Base-by-base conservation (phyloP, 305 asterid genomes). In the Ilex paraguariensis region DNA sequence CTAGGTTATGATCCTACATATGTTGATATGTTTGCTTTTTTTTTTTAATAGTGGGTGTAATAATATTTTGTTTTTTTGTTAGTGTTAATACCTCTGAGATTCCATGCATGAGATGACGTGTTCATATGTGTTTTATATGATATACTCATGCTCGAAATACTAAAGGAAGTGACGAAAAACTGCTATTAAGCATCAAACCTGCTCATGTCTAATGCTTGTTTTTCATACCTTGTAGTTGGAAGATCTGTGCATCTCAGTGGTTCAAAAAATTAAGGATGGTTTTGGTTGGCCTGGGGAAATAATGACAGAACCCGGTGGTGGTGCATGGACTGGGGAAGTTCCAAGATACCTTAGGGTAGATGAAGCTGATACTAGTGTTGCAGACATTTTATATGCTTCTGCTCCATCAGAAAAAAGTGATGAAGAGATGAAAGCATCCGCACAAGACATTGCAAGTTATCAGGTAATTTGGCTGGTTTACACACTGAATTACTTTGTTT, bases 371-470 rank as follows among this genome's bases (percentile, higher is more conserved):
- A 62, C 79, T 58, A 69, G 57, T 56, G 56, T 13, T 58, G 62
- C 49, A 31, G 77, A 66, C 68, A 56, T 62, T 64, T 75, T 77
- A 62, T 70, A 84, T 77, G 51, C 71, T 66, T 63, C 72, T 52
- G 45, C 63, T 39, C 64, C 69, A 54, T 62, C 75, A 30, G 75
- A 33, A 69, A 75, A 77, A 72, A 77, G 72, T 66, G 77, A 75
- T 31, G 89, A 82, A 75, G 91, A 81, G 32, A 80, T 69, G 56
- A 81, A 81, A 70, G 78, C 64, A 61, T 75, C 81, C 56, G 65
- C 80, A 55, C 84, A 84, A 79, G 94, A 83, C 56, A 83, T 86
- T 67, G 91, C 94, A 64, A 91, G 88, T 76, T 91, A 86, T 82
- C 95, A 88, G 98, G 96, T 88, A 31, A 54, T 14, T 55, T 21